Base-by-base conservation (phyloP, 371 early-diverging fungal genomes). In the Synchytrium microbalum region DNA sequence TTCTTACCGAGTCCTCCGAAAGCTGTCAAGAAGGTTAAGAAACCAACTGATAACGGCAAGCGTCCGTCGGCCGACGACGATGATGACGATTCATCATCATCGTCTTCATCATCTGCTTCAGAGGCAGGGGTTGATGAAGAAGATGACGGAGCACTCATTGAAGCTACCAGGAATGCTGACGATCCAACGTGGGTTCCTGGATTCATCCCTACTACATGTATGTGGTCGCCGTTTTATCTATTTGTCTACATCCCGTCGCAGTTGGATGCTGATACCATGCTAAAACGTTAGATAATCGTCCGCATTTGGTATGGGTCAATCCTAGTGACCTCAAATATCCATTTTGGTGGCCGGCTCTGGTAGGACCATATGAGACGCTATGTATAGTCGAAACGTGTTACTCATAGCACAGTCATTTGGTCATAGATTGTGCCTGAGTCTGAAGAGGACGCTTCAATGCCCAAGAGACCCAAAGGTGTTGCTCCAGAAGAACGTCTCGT, bases 301-400 rank as follows among this genome's bases (percentile, higher is more conserved):
- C 62, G 2, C 25, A 46, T 54, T 58, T 60, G 14, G 72, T 73
- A 13, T 73, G 70, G 54, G 72, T 76, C 2, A 61, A 64, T 51
- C 73, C 73, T 16, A 66, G 62, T 0, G 72, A 70, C 27, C 59
- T 33, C 1, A 46, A 64, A 53, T 55, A 29, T 33, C 65, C 32
- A 24, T 64, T 57, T 32, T 76, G 76, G 76, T 76, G 76, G 76
- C 76, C 73, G 14, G 76, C 72, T 5, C 5, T 76, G 65, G 75
- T 68, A 56, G 33, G 60, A 46, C 13, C 25, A 32, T 26, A 16
- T 32, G n/a, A 26, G 31, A 29, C 19, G 61, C 14, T 62, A 16
- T 24, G 8, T 27, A 32, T 24, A 38, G 3, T n/a, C n/a, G n/a
- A n/a, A n/a, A n/a, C n/a, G n/a, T n/a, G n/a, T n/a, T n/a, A n/a